These are phyloP conservation scores for Gentiana straminea DNA, from an alignment of 257 asterid genomes.

Conservation along the genomic window DNA sequence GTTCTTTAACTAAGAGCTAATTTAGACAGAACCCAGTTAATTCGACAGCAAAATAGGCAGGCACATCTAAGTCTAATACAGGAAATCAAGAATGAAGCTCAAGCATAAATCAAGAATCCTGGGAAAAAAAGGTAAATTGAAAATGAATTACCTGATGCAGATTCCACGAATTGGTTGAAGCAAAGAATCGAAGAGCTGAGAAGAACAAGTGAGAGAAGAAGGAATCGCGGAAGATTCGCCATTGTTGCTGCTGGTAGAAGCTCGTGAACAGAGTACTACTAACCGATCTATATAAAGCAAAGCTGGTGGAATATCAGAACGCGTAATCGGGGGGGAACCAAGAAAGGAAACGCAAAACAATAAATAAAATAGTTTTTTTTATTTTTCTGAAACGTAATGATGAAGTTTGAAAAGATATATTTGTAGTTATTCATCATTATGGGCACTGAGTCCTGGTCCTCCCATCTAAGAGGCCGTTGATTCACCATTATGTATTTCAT, in stretches of 20 bases:
- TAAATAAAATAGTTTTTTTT: too few relatives aligned
- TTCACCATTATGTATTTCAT: too few relatives aligned
- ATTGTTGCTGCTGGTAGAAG: conserved; percentile 19
- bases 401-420: too few relatives aligned
- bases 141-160: conserved; percentile 38
- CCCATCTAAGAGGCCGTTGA: too few relatives aligned
- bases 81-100: conserved; percentile 3
- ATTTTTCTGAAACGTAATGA: too few relatives aligned
- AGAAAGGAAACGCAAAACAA: too few relatives aligned
- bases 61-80: neutral
- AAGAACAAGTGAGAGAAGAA: conserved; percentile 50
- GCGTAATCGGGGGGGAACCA: too few relatives aligned
- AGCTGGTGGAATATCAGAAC: too few relatives aligned
- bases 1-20: neutral
- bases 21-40: neutral
- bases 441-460: too few relatives aligned
- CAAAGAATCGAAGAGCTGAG: conserved; percentile 25
- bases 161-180: conserved; percentile 22
- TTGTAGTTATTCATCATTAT: too few relatives aligned
- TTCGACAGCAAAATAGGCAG: neutral
- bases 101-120: conserved; percentile 12
- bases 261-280: neutral
- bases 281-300: neutral
- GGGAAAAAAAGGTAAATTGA: neutral
- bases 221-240: conserved; percentile 38